Percentiles rank a stretch among this genome's conserved stretches.
Conservation (phyloP, 2,329 filamentous ascomycete species). For the Cladobotryum protrusum region DNA sequence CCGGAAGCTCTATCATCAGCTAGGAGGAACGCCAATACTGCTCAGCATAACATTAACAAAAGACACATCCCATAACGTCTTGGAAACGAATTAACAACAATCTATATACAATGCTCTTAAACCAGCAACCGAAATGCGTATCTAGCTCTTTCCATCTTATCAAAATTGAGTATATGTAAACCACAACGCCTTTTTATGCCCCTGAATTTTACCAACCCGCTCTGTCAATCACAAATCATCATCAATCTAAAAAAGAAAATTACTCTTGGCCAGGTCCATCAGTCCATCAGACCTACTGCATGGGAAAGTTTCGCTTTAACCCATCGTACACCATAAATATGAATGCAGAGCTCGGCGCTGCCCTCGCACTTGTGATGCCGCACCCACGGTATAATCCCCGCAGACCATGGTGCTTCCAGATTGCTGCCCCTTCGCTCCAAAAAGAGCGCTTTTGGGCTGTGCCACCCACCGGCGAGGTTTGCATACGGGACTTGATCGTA, state of each 20-base stretch:
- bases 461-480: slow-evolving; percentile 68
- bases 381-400: slow-evolving; percentile 88
- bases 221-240: background rate
- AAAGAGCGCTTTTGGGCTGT: slow-evolving; percentile 59
- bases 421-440: slow-evolving; percentile 57
- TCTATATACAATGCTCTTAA: background rate
- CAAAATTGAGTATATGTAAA: background rate
- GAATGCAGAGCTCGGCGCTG: slow-evolving; percentile 92
- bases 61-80: too few relatives aligned
- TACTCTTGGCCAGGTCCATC: too few relatives aligned
- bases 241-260: slow-evolving; percentile 13
- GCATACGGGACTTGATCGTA: slow-evolving; percentile 95
- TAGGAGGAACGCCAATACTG: too few relatives aligned
- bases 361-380: slow-evolving; percentile 82
- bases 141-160: background rate
- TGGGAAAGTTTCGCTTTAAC: slow-evolving; percentile 62
- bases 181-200: background rate
- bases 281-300: slow-evolving; percentile 25
- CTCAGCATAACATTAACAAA: too few relatives aligned
- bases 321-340: slow-evolving; percentile 96
- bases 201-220: background rate
- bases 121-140: background rate
- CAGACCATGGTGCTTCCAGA: slow-evolving; percentile 81
- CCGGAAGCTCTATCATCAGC: background rate
- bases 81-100: too few relatives aligned